Base-by-base conservation (phyloP, 306 rosid genomes). In the Ammopiptanthus mongolicus region DNA sequence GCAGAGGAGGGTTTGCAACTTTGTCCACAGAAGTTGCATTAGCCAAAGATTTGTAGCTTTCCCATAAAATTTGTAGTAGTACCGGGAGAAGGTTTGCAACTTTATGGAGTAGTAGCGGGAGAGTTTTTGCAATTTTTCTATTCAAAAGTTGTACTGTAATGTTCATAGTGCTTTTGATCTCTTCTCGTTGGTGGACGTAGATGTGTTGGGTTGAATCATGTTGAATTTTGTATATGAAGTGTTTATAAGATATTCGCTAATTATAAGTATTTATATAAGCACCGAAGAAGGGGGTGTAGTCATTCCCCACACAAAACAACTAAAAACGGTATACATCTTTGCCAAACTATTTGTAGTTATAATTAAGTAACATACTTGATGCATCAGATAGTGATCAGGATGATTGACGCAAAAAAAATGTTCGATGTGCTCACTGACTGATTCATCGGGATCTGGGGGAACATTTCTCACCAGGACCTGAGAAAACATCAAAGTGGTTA, bases 341-440 rank as follows among this genome's bases (percentile, higher is more conserved):
- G 36, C 33, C 41, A 56, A 57, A 68, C 48, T 75, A 75, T 8
- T 5, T 52, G 9, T 37, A 34, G 22, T 44, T 18, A 12, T 50
- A 48, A 61, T 19, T 65, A 59, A 65, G 71, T 65, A 39, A 47
- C 89, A 46, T 85, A 90, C 98, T 36, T 86, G 96, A 85, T 94
- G 98, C 59, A 91, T 69, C 62, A 94, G 85, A 88, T 94, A 94
- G 74, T 91, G 91, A 36, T 90, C 89, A 4, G 98, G 95, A 78
- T 94, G 97, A 78, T 94, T 94, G 56, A 94, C 97, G 3, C 90
- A 87, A 75, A 94, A 94, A 82, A 94, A 94, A 82, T 94, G 98
- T 75, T 94, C 96, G 17, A 94, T 86, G 62, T 91, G 97, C 84
- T 91, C 96, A 44, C 87, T 83, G 86, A 94, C 80, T 69, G 98